These are phyloP conservation scores for Lactuca sativa DNA, from an alignment of 129 eudicot genomes.

Conservation along the genomic window DNA sequence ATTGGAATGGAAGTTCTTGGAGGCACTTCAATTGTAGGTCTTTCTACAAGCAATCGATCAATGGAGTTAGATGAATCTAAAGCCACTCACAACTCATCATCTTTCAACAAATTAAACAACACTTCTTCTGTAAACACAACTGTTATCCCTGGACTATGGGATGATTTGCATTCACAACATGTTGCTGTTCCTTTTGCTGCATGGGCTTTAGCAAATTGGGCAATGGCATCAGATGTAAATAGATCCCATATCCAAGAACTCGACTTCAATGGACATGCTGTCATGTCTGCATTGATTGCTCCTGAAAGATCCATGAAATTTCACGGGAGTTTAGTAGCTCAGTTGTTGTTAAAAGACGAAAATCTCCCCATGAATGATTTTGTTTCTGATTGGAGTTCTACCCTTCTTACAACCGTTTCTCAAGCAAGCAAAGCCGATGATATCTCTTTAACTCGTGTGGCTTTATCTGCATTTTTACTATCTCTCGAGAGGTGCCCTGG, in stretches of 20 bases:
- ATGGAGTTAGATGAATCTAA: constrained; percentile 49
- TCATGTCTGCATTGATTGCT: constrained; percentile 85
- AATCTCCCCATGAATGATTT: constrained; percentile 69
- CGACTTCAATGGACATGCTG: constrained; percentile 88
- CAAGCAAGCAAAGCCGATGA: no score
- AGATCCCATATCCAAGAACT: constrained; percentile 91
- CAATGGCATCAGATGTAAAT: constrained; percentile 88
- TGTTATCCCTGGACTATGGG: constrained; percentile 98
- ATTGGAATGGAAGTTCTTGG: constrained; percentile 97
- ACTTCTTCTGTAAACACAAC: constrained; percentile 39
- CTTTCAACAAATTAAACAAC: constrained; percentile 49
- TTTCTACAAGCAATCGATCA: constrained; percentile 57
- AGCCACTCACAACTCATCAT: constrained; percentile 23
- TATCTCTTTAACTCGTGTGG: no score
- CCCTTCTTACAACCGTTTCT: no score
- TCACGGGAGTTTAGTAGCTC: constrained; percentile 95
- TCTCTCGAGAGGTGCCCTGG: no score
- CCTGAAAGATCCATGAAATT: constrained; percentile 98
- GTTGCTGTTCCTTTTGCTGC: constrained; percentile 99
- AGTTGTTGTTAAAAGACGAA: constrained; percentile 76
- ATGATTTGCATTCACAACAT: constrained; percentile 95
- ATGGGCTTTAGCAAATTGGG: constrained; percentile 99
- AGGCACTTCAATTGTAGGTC: constrained; percentile 82
- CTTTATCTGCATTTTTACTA: no score
- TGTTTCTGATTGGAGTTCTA: no score